Base-by-base conservation (phyloP, 2,329 filamentous ascomycete species). In the Pestalotiopsis sp. region DNA sequence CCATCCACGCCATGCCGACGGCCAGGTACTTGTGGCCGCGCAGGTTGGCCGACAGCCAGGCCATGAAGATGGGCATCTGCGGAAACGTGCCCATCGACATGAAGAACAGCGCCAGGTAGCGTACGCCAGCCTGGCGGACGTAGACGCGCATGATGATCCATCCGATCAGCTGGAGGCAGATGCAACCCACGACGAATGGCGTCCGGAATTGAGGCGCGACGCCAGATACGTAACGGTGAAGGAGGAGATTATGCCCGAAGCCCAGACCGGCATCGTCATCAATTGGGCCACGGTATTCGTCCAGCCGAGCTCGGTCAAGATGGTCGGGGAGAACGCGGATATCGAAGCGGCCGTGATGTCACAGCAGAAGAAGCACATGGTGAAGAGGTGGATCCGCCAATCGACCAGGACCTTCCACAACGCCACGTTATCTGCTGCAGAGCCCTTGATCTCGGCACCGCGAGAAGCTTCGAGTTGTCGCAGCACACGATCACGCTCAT, bases 41-140 rank as follows among this genome's bases (percentile, higher is more conserved):
- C 3, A 84, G 72, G 65, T 84, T 84, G 57, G 80, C 79, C 38
- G 78, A 81, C 17, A 68, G 81, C 75, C 69, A 88, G 1, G 71
- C 72, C 71, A 76, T 74, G 14, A 74, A 68, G 14, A 76, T 72
- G 14, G 76, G 65, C 74, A 77, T 74, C 69, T 76, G 75, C 4
- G 76, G 74, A 62, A 74, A 76, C 7, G 76, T 77, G 14, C 76
- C 76, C n/a, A 69, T 67, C 4, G 73, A 65, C 74, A 76, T 75
- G 58, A 77, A 71, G 67, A 76, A 77, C 4, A 76, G 71, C 0
- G 76, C 74, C 31, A 76, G 52, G 36, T 77, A 77, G 20, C 76
- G 74, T 11, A 76, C 72, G 6, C 75, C 72, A 13, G 73, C 70
- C 12, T 63, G 49, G 1, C 71, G 71, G 3, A 75, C 72, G 45